A percentile compares a stretch with the other conserved stretches of the same genome.
phyloP scores from a whole-genome alignment of 2,329 filamentous ascomycete species.

The Coniochaeta hoffmannii region DNA sequence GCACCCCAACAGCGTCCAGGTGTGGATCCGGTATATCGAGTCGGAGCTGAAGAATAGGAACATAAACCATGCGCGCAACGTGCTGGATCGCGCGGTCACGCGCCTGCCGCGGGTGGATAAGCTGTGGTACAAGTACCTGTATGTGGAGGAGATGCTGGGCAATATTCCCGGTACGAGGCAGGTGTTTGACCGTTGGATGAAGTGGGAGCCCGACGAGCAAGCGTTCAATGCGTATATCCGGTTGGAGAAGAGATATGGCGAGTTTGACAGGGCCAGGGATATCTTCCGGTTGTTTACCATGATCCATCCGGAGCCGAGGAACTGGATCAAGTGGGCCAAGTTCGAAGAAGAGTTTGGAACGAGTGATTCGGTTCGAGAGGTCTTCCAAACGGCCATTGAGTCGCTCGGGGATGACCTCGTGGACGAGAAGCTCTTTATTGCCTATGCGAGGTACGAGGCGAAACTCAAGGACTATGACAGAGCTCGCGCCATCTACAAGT shows the following conservation, averaged over 20 bases:
- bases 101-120: slow-evolving; percentile 89
- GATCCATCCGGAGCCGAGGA: slow-evolving; percentile 87
- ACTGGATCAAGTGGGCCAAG: slow-evolving; percentile 98
- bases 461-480: slow-evolving; percentile 95
- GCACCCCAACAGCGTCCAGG: slow-evolving; percentile 71
- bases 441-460: slow-evolving; percentile 90
- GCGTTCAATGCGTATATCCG: slow-evolving; percentile 97
- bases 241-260: slow-evolving; percentile 88
- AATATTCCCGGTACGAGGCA: slow-evolving; percentile 89
- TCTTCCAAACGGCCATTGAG: slow-evolving; percentile 83
- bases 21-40: slow-evolving; percentile 94
- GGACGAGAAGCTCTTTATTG: slow-evolving; percentile 91
- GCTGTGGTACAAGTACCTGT: slow-evolving; percentile 98
- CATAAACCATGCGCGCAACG: slow-evolving; percentile 92
- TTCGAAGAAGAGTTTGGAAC: slow-evolving; percentile 96
- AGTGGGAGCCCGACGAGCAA: slow-evolving; percentile 93
- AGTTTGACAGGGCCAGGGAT: slow-evolving; percentile 81
- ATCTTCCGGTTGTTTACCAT: slow-evolving; percentile 88
- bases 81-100: slow-evolving; percentile 90
- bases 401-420: slow-evolving; percentile 89
- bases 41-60: slow-evolving; percentile 92
- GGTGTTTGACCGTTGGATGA: slow-evolving; percentile 97
- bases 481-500: slow-evolving; percentile 92
- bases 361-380: slow-evolving; percentile 83
- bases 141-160: slow-evolving; percentile 96